Conservation (phyloP, 192 early-diverging fungal species). For the Linnemannia zychae region DNA sequence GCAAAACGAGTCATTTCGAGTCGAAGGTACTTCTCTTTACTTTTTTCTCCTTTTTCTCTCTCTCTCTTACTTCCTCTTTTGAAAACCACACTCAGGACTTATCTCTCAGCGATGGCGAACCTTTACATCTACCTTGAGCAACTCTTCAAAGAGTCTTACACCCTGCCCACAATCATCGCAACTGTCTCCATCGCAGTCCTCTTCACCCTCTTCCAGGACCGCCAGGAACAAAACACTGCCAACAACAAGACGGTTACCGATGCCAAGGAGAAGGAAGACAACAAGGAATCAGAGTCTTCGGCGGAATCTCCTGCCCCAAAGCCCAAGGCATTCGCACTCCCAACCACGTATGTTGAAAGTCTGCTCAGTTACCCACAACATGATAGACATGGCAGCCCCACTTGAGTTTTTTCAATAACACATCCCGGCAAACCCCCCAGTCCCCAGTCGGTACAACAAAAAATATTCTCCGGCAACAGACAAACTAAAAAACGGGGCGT, state of each 20-base stretch:
- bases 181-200: constrained; percentile 28
- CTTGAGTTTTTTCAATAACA: neutral
- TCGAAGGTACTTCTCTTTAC: neutral
- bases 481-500: neutral
- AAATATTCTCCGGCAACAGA: neutral
- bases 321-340: constrained; percentile 53
- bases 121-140: constrained; percentile 26
- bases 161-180: constrained; percentile 26
- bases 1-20: constrained; percentile 5
- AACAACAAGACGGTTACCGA: neutral
- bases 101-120: neutral
- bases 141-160: constrained; percentile 34
- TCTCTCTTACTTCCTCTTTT: neutral
- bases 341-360: constrained; percentile 28
- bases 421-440: neutral
- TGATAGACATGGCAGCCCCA: neutral
- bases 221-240: constrained; percentile 3
- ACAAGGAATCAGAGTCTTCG: neutral
- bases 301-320: constrained; percentile 24
- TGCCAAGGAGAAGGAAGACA: neutral
- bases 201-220: constrained; percentile 29
- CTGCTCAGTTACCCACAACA: neutral
- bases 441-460: neutral
- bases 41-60: neutral
- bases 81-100: neutral